phyloP scores from a whole-genome alignment of 2,329 filamentous ascomycete genomes.

The Allantophomopsis lycopodina region DNA sequence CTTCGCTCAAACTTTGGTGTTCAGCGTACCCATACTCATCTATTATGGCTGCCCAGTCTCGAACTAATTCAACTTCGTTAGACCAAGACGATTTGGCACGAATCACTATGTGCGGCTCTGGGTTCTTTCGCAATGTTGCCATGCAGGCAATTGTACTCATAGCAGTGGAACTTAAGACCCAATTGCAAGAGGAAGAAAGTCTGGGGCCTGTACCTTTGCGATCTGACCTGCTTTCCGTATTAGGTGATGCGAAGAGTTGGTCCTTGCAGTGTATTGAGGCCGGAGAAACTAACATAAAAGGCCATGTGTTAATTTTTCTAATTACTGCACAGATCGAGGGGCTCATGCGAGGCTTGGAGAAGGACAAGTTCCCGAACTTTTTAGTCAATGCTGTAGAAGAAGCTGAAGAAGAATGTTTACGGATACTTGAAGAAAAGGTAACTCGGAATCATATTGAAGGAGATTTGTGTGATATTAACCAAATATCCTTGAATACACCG shows the following conservation, averaged over 20 bases:
- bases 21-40: too few species aligned
- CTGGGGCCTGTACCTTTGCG: conserved; percentile 20
- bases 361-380: conserved; percentile 18
- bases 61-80: too few species aligned
- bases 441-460: conserved; percentile 5
- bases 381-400: conserved; percentile 25
- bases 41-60: too few species aligned
- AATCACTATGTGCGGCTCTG: conserved; percentile 23
- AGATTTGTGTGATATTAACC: conserved; percentile 4
- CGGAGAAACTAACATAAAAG: conserved; percentile 30
- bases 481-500: conserved; percentile 15
- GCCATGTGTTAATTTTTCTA: conserved; percentile 19
- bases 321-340: conserved; percentile 28
- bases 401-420: conserved; percentile 18
- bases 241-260: conserved; percentile 26
- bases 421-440: conserved; percentile 20
- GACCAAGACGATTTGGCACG: conserved; percentile 21
- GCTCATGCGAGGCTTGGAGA: conserved; percentile 20
- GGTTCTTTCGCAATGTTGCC: conserved; percentile 24
- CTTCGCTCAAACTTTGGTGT: too few species aligned
- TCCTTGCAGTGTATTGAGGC: conserved; percentile 20
- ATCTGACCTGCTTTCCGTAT: conserved; percentile 25
- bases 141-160: conserved; percentile 23
- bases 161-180: conserved; percentile 24
- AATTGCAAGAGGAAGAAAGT: conserved; percentile 26